A percentile compares a stretch with the other conserved stretches of the same genome.
phyloP scores from a whole-genome alignment of 164 flowering plant species.

The Annona cherimola region DNA sequence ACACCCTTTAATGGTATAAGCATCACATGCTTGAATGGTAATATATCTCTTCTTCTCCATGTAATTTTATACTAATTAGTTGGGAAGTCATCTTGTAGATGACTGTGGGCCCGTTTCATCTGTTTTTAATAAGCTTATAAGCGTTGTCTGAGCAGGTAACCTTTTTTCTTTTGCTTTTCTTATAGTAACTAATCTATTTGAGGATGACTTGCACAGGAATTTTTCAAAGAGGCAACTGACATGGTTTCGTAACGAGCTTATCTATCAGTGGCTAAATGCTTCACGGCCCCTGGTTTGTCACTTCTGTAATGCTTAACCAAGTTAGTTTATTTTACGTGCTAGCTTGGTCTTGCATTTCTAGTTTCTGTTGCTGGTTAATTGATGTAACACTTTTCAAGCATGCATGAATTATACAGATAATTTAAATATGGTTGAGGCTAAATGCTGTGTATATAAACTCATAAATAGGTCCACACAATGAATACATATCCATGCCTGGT shows the following conservation, averaged over 20 bases:
- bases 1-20: no score
- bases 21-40: no score
- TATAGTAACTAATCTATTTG: background rate
- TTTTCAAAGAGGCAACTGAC: conserved; percentile 97
- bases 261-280: conserved; percentile 95
- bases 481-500: no score
- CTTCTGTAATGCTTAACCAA: conserved; percentile 1
- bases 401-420: no score
- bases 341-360: no score
- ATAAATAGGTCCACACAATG: no score
- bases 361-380: no score
- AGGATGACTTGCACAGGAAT: conserved; percentile 43
- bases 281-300: conserved; percentile 73
- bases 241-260: conserved; percentile 89
- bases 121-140: background rate
- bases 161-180: background rate
- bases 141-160: background rate
- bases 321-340: background rate
- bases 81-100: background rate
- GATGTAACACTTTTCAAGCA: no score
- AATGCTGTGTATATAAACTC: no score
- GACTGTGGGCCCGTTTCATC: background rate
- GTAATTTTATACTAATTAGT: background rate
- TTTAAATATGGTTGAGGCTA: no score
- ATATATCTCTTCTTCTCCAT: background rate